Evolutionary conservation across 2,329 filamentous ascomycete species (phyloP), one percentile per base, ranked within the genome.

Genomic region (Fusarium oxysporum): DNA sequence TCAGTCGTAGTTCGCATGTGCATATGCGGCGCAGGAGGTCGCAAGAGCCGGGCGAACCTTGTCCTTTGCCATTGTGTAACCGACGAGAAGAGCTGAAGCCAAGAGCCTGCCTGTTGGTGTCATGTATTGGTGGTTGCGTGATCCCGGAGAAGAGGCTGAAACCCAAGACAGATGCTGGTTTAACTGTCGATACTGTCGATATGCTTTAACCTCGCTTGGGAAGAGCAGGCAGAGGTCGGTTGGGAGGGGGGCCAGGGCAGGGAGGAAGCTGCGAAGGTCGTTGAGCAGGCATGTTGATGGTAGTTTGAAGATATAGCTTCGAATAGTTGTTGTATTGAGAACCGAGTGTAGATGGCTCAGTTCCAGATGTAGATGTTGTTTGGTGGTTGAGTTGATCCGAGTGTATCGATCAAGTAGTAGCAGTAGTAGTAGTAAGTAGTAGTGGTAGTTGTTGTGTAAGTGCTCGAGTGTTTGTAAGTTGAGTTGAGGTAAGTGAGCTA

Each of bases 201-300:
- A 53, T 51, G 54, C 65, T 67, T 77, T 89, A 89, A 76, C 83
- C 85, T 78, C 87, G 85, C 84, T 90, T 91, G 80, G 90, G 90
- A 71, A 91, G 87, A 82, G 89, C 88, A 81, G 90, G 90, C 60
- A 91, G 88, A 82, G 90, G 90, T 62, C 90, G 85, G 82, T 86
- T 89, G 72, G 90, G 90, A 78, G 90, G 90, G 68, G 90, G 90
- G 76, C 90, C 90, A 61, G 90, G 89, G 87, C 89, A 91, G 76
- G 90, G 90, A 84, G 90, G 90, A 74, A 92, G 88, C 79, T 91
- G 89, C 76, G 89, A 90, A 71, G 90, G 89, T 80, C 89, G 87
- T 82, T 90, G 88, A 73, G 87, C 84, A 82, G 88, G 86, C 86
- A 89, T 88, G 68, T 71, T 81, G 77, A 70, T 77, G 75, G 70